Base-by-base conservation (phyloP, 2,329 filamentous ascomycete genomes). In the Metarhizium guizhouense region DNA sequence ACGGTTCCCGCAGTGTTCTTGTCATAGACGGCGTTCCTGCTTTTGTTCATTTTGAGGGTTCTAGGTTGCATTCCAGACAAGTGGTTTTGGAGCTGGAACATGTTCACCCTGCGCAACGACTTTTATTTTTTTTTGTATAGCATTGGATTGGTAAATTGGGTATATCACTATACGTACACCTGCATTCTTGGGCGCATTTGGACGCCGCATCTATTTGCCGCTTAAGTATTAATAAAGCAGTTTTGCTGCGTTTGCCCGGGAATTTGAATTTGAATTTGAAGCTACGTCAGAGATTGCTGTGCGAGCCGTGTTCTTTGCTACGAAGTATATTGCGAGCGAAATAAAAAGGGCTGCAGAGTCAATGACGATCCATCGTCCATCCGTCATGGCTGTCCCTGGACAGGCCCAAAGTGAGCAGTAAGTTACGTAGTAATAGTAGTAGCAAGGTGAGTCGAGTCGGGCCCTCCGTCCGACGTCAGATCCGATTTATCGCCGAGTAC, bases 401-500 rank as follows among this genome's bases (percentile, higher is more conserved):
- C 25, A 25, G 25, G 25, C 25, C 25, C 25, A 25, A 25, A 25
- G 25, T 25, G 25, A 25, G 25, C 25, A 25, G 25, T 25, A 25
- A 25, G 25, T 25, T 25, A 4, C 25, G 25, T 11, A 34, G 32
- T 45, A 25, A 45, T 3, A 45, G 42, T 45, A 13, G 38, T n/a
- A 5, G 38, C 38, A 25, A 25, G 25, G 25, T 40, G 38, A 13
- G 11, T 16, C 11, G 38, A 40, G 38, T 29, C 20, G 13, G 25
- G 5, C 4, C 14, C 38, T 40, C 38, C 38, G 11, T 40, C 38
- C 7, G 47, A 57, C 58, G 56, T 55, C 47, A 53, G 54, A 59
- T 60, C 61, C 60, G 60, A 59, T 50, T 50, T 59, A 61, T 61
- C 60, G 56, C 61, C 59, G 60, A 62, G 58, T 49, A 40, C 25